Evolutionary conservation across 148 eudicot species (phyloP).

Genomic region (Rhododendron vialii): DNA sequence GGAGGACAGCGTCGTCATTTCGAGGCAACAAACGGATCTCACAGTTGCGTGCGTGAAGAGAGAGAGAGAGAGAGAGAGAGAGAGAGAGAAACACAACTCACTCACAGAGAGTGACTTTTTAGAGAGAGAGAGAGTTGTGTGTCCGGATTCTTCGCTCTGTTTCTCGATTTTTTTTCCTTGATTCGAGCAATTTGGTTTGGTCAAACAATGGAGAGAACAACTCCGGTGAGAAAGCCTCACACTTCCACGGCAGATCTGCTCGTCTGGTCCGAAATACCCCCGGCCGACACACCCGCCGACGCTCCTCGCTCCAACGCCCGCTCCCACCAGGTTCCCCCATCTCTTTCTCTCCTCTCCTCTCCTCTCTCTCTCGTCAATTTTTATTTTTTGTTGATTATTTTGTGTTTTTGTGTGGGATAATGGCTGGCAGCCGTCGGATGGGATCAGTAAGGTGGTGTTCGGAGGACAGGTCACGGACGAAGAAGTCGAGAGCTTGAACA

Average conservation of each 20-base stretch:
- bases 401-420: background rate
- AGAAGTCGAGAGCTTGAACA: constrained; percentile 53
- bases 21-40: background rate
- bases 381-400: background rate
- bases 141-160: background rate
- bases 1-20: constrained; percentile 21
- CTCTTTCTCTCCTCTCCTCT: background rate
- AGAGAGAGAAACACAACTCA: background rate
- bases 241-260: constrained; percentile 91
- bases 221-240: constrained; percentile 84
- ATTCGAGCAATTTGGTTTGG: background rate
- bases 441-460: constrained; percentile 52
- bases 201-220: constrained; percentile 19
- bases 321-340: constrained; percentile 29
- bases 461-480: constrained; percentile 60
- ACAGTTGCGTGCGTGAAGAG: background rate
- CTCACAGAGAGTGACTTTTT: background rate
- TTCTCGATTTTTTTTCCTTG: background rate
- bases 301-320: constrained; percentile 25
- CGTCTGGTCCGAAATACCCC: constrained; percentile 51
- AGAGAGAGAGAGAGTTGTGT: constrained; percentile 6
- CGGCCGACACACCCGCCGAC: constrained; percentile 1
- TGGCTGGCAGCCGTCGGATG: constrained; percentile 46
- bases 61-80: constrained; percentile 1
- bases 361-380: background rate